Evolutionary conservation across 139 green algal species (phyloP).

Genomic region (Coelastrella sp.): DNA sequence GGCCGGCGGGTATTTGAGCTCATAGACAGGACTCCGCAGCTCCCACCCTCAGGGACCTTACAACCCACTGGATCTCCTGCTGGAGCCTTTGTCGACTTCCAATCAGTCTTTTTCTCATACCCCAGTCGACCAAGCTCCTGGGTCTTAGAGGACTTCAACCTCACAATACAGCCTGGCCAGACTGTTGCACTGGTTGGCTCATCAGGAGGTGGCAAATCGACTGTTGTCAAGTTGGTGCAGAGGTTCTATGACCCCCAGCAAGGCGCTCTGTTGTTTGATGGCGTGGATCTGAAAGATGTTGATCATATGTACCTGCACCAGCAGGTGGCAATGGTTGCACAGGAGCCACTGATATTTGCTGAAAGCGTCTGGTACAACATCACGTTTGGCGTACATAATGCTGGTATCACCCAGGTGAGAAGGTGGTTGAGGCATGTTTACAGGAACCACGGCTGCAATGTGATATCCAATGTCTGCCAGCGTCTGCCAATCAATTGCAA

Average conservation of each 20-base stretch:
- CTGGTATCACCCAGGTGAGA: slow-evolving; percentile 28
- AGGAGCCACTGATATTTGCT: slow-evolving; percentile 65
- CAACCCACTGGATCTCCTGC: slow-evolving; percentile 44
- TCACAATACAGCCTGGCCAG: slow-evolving; percentile 15
- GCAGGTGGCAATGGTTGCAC: slow-evolving; percentile 46
- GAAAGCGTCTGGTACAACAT: slow-evolving; percentile 64
- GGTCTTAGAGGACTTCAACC: slow-evolving; percentile 50
- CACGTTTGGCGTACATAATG: slow-evolving; percentile 35
- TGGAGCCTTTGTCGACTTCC: slow-evolving; percentile 58
- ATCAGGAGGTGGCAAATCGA: slow-evolving; percentile 70
- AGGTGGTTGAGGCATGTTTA: not conserved
- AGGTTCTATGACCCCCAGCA: slow-evolving; percentile 57
- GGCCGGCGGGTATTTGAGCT: slow-evolving; percentile 65
- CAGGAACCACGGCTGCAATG: too few relatives aligned
- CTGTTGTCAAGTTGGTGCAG: slow-evolving; percentile 52
- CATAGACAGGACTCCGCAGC: slow-evolving; percentile 59
- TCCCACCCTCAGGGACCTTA: slow-evolving; percentile 39
- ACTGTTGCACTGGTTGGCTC: slow-evolving; percentile 48
- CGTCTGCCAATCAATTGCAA: too few relatives aligned
- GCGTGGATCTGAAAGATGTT: slow-evolving; percentile 39
- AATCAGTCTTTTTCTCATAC: slow-evolving; percentile 72
- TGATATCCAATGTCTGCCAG: too few relatives aligned
- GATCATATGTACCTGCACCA: slow-evolving; percentile 47
- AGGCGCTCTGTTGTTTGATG: slow-evolving; percentile 55
- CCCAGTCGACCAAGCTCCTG: slow-evolving; percentile 74